phyloP scores from a whole-genome alignment of 345 rosid genomes.

The Hevea brasiliensis region DNA sequence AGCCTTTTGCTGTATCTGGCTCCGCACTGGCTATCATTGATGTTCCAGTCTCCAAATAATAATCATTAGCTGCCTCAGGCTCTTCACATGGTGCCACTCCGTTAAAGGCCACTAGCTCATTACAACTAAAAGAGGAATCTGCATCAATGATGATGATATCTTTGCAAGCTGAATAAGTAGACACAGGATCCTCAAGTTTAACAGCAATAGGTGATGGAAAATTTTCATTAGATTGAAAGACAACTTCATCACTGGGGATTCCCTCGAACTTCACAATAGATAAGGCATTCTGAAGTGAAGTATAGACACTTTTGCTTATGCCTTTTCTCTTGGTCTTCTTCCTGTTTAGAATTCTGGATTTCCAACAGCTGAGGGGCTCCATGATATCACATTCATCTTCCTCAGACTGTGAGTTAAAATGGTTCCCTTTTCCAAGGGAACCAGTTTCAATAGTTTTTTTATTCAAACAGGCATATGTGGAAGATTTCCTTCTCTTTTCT shows the following conservation, averaged over 20 bases:
- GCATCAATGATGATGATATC: conserved; percentile 10
- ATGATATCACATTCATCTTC: conserved; percentile 47
- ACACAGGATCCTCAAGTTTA: conserved; percentile 45
- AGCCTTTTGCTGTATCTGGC: conserved; percentile 19
- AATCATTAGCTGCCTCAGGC: not conserved
- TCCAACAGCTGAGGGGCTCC: conserved; percentile 55
- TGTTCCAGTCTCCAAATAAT: not conserved
- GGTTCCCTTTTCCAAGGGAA: conserved; percentile 24
- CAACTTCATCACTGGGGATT: conserved; percentile 4
- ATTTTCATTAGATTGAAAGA: conserved; percentile 20
- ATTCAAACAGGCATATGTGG: conserved; percentile 8
- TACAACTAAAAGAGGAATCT: conserved; percentile 25
- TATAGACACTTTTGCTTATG: conserved; percentile 18
- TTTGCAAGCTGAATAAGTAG: conserved; percentile 32
- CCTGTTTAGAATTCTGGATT: conserved; percentile 43
- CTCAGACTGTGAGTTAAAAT: conserved; percentile 13
- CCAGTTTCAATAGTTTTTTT: conserved; percentile 19
- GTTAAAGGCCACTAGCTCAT: conserved; percentile 22
- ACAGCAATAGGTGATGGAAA: conserved; percentile 28
- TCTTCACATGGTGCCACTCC: conserved; percentile 13
- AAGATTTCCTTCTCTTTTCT: conserved; percentile 55
- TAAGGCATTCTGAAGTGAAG: conserved; percentile 22
- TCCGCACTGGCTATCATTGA: conserved; percentile 17
- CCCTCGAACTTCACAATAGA: conserved; percentile 22
- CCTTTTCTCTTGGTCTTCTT: conserved; percentile 36